Conservation (phyloP, 371 early-diverging fungal genomes). For the Mucor mucedo region DNA sequence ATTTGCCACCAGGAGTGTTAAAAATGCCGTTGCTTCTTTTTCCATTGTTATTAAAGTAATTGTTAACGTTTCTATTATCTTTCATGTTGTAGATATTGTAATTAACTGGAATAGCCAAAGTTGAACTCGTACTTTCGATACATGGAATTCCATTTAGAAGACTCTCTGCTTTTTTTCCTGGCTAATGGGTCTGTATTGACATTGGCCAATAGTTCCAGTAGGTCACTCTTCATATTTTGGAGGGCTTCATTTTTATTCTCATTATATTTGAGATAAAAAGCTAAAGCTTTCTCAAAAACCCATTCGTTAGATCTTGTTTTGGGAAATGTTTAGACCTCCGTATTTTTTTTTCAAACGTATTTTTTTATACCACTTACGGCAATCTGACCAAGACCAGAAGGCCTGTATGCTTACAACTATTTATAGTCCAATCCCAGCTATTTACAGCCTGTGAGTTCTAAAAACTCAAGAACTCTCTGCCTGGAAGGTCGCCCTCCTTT, state of each 20-base stretch:
- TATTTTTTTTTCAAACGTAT: no score
- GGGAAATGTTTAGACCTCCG: no score
- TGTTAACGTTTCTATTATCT: neutral
- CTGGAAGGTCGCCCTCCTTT: no score
- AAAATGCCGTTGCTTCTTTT: neutral
- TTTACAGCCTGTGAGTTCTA: no score
- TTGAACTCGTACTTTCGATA: neutral
- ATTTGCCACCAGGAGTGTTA: neutral
- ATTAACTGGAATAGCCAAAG: neutral
- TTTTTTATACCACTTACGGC: no score
- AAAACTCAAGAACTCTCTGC: no score
- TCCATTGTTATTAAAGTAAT: neutral
- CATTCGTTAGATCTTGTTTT: neutral
- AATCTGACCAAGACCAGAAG: no score
- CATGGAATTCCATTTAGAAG: neutral
- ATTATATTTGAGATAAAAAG: neutral
- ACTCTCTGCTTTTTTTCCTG: conserved; percentile 1
- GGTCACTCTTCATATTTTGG: neutral
- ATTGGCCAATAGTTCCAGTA: neutral
- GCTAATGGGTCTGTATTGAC: neutral
- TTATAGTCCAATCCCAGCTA: no score
- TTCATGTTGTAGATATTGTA: neutral
- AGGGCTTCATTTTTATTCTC: neutral
- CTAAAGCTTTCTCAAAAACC: neutral
- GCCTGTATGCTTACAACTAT: no score